Conservation (phyloP, 2,329 filamentous ascomycete species). For the Cladosporium sp. region DNA sequence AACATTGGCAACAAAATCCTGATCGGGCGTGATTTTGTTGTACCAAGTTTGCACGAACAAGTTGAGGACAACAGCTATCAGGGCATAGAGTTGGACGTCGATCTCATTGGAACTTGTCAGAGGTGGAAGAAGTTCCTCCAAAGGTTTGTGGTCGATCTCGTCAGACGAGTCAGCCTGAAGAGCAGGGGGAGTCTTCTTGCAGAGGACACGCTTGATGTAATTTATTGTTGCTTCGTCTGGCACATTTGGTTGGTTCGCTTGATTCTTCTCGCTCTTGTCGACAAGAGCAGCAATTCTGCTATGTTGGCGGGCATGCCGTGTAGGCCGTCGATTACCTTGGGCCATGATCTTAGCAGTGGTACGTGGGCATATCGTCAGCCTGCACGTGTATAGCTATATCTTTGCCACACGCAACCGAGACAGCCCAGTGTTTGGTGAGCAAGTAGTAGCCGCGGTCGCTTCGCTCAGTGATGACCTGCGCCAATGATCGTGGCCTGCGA, state of each 20-base stretch:
- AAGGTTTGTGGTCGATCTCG: constrained; percentile 53
- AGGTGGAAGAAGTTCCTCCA: constrained; percentile 82
- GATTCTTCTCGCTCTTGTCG: background rate
- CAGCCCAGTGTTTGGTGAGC: background rate
- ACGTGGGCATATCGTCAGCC: background rate
- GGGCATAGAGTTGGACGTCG: constrained; percentile 87
- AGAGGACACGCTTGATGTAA: constrained; percentile 81
- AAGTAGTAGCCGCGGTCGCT: background rate
- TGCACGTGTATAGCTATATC: background rate
- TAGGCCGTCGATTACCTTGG: constrained; percentile 25
- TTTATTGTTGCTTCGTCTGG: constrained; percentile 74
- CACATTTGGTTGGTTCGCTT: background rate
- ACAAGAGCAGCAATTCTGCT: constrained; percentile 10
- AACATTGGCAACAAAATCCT: constrained; percentile 82
- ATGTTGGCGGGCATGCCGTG: constrained; percentile 17
- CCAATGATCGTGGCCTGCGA: background rate
- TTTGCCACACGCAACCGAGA: background rate
- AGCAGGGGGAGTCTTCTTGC: constrained; percentile 56
- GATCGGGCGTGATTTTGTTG: constrained; percentile 84
- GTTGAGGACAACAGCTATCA: constrained; percentile 84
- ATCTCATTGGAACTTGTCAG: constrained; percentile 93
- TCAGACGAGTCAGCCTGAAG: constrained; percentile 13
- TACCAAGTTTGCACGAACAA: constrained; percentile 96
- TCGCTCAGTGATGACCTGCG: background rate
- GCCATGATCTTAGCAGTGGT: constrained; percentile 22